phyloP scores from a whole-genome alignment of 2,329 filamentous ascomycete species.

The Colletotrichum chrysophilum region DNA sequence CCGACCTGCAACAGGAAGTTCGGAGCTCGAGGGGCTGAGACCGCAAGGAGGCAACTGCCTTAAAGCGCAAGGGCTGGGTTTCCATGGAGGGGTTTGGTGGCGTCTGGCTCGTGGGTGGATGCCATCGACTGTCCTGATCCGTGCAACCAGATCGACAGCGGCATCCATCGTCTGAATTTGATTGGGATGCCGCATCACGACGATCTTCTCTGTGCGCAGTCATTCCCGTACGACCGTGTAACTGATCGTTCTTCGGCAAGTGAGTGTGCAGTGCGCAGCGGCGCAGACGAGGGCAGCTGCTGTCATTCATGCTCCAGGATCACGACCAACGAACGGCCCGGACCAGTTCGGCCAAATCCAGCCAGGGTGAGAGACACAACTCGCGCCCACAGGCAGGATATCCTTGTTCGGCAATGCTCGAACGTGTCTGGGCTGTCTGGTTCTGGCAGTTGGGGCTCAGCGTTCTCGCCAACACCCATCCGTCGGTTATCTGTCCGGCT shows the following conservation, averaged over 20 bases:
- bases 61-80: neutral
- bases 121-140: neutral
- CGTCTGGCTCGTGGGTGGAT: neutral
- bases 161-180: neutral
- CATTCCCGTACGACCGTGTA: conserved; percentile 1
- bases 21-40: neutral
- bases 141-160: conserved; percentile 5
- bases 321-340: neutral
- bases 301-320: neutral
- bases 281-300: neutral
- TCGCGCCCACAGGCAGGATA: neutral
- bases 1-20: conserved; percentile 8
- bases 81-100: neutral
- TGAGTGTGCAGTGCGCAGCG: neutral
- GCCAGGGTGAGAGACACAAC: neutral
- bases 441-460: neutral
- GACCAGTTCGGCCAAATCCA: neutral
- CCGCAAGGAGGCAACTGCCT: neutral
- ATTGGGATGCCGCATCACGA: neutral
- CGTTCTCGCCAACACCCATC: neutral
- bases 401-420: conserved; percentile 10
- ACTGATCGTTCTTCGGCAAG: neutral
- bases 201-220: neutral
- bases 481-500: neutral
- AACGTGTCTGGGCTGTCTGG: neutral